Conservation (phyloP, 345 rosid species). For the Corchorus capsularis region DNA sequence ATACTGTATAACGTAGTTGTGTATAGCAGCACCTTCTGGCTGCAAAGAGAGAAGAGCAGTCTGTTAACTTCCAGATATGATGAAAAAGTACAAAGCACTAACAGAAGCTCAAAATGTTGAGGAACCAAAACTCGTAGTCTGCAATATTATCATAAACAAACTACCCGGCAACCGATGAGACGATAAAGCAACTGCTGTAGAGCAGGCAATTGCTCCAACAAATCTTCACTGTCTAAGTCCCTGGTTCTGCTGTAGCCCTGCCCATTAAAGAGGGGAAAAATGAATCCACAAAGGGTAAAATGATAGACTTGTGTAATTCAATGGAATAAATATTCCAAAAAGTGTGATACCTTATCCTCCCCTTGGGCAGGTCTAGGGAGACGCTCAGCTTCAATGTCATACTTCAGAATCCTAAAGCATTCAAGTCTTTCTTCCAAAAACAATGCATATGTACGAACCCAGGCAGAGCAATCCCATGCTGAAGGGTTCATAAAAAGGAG, state of each 20-base stretch:
- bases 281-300: constrained; percentile 13
- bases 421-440: constrained; percentile 95
- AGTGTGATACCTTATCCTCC: constrained; percentile 67
- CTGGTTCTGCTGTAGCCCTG: constrained; percentile 95
- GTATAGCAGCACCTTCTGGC: constrained; percentile 97
- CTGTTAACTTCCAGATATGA: constrained; percentile 15
- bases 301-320: not conserved
- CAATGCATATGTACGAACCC: constrained; percentile 97
- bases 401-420: constrained; percentile 84
- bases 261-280: constrained; percentile 22
- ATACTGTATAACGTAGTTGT: constrained; percentile 88
- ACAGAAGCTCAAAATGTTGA: not conserved
- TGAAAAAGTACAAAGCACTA: constrained; percentile 3
- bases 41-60: constrained; percentile 37
- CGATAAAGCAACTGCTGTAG: constrained; percentile 88
- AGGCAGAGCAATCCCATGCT: constrained; percentile 99
- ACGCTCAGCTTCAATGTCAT: constrained; percentile 95
- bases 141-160: constrained; percentile 10
- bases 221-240: constrained; percentile 78
- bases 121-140: constrained; percentile 17
- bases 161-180: constrained; percentile 95
- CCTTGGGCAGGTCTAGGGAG: constrained; percentile 82
- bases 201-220: constrained; percentile 89
- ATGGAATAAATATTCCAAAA: constrained; percentile 10
- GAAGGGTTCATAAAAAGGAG: constrained; percentile 10